Conservation (phyloP, 148 eudicot species). For the Cornus kousa region DNA sequence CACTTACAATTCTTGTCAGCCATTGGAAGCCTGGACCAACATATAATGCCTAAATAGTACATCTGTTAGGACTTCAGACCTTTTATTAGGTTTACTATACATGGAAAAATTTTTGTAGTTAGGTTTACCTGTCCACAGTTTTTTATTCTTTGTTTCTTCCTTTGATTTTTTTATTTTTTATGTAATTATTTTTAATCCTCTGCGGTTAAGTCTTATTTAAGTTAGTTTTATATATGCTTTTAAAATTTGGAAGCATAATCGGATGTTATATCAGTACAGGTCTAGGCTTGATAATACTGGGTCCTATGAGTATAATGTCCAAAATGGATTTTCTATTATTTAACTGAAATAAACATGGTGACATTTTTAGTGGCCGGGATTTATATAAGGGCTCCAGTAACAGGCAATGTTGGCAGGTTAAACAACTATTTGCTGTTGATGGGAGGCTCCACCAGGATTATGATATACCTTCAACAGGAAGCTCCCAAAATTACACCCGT, state of each 20-base stretch:
- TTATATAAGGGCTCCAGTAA: not conserved
- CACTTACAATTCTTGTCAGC: not conserved
- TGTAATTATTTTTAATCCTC: too few species aligned
- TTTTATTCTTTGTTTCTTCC: not conserved
- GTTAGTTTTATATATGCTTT: not conserved
- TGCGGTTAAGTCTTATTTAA: too few species aligned
- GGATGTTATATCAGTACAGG: not conserved
- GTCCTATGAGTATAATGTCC: not conserved
- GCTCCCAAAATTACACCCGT: slow-evolving; percentile 89
- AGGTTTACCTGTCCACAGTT: not conserved
- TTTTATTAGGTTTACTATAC: not conserved
- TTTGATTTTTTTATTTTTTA: too few species aligned
- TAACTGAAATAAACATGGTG: not conserved
- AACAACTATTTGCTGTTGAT: slow-evolving; percentile 87
- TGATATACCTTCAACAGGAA: slow-evolving; percentile 74
- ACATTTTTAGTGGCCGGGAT: not conserved
- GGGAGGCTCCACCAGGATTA: slow-evolving; percentile 83
- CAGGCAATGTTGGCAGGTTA: slow-evolving; percentile 51
- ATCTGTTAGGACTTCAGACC: not conserved
- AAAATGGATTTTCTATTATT: not conserved
- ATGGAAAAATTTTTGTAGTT: not conserved
- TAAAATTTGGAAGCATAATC: not conserved
- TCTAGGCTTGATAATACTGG: not conserved
- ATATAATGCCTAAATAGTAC: not conserved
- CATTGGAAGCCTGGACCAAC: not conserved